phyloP scores from a whole-genome alignment of 1,139 yeast species.

The Fermentozyma sake region DNA sequence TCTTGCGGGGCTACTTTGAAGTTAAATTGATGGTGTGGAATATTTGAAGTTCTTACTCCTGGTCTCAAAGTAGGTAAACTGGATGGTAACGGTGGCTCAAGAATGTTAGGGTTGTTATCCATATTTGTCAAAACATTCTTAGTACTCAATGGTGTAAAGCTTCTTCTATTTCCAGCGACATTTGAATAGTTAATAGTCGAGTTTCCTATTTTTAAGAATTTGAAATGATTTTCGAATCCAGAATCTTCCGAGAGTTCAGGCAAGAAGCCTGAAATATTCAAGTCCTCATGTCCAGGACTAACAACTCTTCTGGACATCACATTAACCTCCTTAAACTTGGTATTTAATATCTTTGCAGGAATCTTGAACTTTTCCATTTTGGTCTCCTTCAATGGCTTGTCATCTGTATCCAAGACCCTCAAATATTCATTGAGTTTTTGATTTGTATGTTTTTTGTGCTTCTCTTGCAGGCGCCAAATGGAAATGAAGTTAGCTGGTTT shows the following conservation, averaged over 20 bases:
- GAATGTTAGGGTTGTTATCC: constrained; percentile 15
- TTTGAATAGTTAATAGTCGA: constrained; percentile 16
- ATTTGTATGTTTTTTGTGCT: constrained; percentile 14
- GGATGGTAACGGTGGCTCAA: constrained; percentile 21
- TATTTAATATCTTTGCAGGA: constrained; percentile 26
- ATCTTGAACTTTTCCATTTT: constrained; percentile 5
- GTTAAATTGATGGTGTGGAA: constrained; percentile 6
- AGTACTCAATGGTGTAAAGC: constrained; percentile 26
- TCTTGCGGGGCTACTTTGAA: too few species aligned
- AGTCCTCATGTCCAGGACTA: constrained; percentile 35
- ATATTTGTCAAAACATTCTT: constrained; percentile 25
- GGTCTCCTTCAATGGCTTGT: constrained; percentile 1
- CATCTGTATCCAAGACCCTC: constrained; percentile 5
- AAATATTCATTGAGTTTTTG: constrained; percentile 8
- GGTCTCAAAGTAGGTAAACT: constrained; percentile 3
- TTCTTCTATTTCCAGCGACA: constrained; percentile 18
- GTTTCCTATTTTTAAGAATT: constrained; percentile 19
- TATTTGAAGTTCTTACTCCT: constrained; percentile 5
- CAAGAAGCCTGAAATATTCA: constrained; percentile 36
- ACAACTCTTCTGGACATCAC: constrained; percentile 41
- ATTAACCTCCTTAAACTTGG: constrained; percentile 40
- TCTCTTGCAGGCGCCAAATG: constrained; percentile 43
- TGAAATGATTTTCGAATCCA: constrained; percentile 41
- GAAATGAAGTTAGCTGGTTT: constrained; percentile 30
- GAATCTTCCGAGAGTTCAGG: constrained; percentile 47